Evolutionary conservation across 2,329 filamentous ascomycete genomes (phyloP).

Genomic region (Fusarium euwallaceae): DNA sequence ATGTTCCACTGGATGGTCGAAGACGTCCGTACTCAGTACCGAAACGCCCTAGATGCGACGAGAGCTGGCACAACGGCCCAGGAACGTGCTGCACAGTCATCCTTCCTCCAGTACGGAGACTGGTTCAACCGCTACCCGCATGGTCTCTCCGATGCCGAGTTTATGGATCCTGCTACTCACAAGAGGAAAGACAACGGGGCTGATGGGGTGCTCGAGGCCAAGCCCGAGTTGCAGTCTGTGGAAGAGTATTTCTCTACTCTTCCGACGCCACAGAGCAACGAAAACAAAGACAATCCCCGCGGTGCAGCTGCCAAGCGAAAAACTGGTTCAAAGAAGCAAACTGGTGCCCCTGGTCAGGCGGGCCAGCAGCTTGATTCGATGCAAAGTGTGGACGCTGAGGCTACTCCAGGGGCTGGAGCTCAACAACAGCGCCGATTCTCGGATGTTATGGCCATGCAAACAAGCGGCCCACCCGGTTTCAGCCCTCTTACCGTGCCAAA

Average conservation of each 20-base stretch:
- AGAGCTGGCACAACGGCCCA: constrained; percentile 71
- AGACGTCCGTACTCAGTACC: constrained; percentile 90
- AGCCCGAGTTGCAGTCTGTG: constrained; percentile 90
- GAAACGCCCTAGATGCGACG: constrained; percentile 85
- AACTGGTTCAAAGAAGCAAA: constrained; percentile 53
- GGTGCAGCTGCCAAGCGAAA: constrained; percentile 52
- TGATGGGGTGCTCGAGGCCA: constrained; percentile 91
- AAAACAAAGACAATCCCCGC: constrained; percentile 50
- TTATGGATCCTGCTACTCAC: constrained; percentile 78
- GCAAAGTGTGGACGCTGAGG: constrained; percentile 30
- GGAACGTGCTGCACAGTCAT: constrained; percentile 64
- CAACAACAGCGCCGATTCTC: constrained; percentile 58
- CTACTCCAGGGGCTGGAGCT: constrained; percentile 26
- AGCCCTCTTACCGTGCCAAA: constrained; percentile 58
- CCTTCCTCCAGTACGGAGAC: constrained; percentile 94
- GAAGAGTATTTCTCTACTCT: constrained; percentile 93
- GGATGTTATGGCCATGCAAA: constrained; percentile 56
- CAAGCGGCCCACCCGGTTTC: constrained; percentile 55
- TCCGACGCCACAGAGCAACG: constrained; percentile 67
- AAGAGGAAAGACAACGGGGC: constrained; percentile 82
- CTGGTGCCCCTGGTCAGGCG: constrained; percentile 16
- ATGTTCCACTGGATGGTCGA: constrained; percentile 99
- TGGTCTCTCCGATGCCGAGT: constrained; percentile 87
- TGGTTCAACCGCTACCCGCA: constrained; percentile 98
- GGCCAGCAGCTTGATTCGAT: constrained; percentile 41